phyloP scores from a whole-genome alignment of 2,329 filamentous ascomycete species.

The Verticillium nonalfalfae region DNA sequence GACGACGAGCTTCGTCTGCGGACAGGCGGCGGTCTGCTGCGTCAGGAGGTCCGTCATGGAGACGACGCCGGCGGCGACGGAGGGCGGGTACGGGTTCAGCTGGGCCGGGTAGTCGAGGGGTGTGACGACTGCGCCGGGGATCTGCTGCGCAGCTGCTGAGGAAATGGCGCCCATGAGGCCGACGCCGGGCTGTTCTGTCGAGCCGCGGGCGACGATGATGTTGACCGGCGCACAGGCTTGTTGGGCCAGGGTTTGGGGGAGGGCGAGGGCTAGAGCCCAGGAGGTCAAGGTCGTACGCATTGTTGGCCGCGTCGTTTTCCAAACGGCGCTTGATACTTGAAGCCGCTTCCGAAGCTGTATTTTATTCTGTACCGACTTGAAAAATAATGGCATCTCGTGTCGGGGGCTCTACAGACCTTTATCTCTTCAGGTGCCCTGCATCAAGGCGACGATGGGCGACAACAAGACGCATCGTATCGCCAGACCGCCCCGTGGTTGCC shows the following conservation, averaged over 20 bases:
- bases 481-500: background rate
- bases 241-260: slow-evolving; percentile 16
- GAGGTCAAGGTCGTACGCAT: background rate
- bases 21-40: slow-evolving; percentile 26
- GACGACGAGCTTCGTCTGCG: slow-evolving; percentile 30
- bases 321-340: too few species aligned
- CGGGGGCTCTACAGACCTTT: background rate
- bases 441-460: background rate
- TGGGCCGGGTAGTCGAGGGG: slow-evolving; percentile 31
- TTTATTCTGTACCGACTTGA: too few species aligned
- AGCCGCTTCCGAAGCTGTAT: too few species aligned
- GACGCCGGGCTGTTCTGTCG: slow-evolving; percentile 23
- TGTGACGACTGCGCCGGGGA: slow-evolving; percentile 26
- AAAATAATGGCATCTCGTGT: background rate
- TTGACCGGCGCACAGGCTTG: slow-evolving; percentile 26
- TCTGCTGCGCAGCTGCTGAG: slow-evolving; percentile 19
- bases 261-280: slow-evolving; percentile 8
- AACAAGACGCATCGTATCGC: background rate
- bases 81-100: slow-evolving; percentile 23
- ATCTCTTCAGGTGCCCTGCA: background rate
- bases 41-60: slow-evolving; percentile 22
- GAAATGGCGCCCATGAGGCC: slow-evolving; percentile 27
- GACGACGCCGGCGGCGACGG: slow-evolving; percentile 23
- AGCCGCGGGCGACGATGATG: slow-evolving; percentile 33
- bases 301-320: background rate